A percentile compares a stretch with the other conserved stretches of the same genome.
phyloP scores from a whole-genome alignment of 345 rosid species.

The Leavenworthia alabamica region DNA sequence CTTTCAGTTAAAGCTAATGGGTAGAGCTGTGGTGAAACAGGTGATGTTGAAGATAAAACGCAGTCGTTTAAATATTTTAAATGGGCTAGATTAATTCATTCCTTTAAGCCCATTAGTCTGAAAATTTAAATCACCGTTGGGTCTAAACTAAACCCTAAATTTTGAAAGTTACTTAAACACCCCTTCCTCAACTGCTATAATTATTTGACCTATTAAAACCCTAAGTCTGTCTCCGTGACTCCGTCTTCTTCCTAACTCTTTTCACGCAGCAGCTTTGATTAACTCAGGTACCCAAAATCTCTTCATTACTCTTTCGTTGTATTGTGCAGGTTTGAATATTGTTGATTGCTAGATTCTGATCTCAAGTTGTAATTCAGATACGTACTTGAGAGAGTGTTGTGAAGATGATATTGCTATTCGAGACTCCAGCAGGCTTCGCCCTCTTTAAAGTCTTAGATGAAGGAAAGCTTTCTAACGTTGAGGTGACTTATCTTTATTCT shows the following conservation, averaged over 20 bases:
- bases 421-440: conserved; percentile 43
- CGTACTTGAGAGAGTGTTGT: neutral
- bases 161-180: neutral
- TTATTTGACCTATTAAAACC: conserved; percentile 10
- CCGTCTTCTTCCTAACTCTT: neutral
- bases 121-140: neutral
- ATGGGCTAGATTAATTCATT: conserved; percentile 4
- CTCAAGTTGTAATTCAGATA: neutral
- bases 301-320: neutral
- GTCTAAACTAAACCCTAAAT: neutral
- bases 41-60: no score
- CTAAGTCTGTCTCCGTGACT: neutral
- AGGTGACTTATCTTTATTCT: conserved; percentile 34
- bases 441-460: conserved; percentile 65
- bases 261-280: neutral
- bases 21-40: no score
- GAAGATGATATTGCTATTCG: conserved; percentile 23
- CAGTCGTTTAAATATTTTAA: neutral
- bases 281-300: neutral
- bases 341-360: neutral
- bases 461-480: conserved; percentile 61
- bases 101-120: neutral
- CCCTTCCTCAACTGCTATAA: neutral
- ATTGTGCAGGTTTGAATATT: neutral
- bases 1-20: no score